These are phyloP conservation scores for Prosopis cineraria DNA, from an alignment of 306 rosid genomes.

Conservation along the genomic window DNA sequence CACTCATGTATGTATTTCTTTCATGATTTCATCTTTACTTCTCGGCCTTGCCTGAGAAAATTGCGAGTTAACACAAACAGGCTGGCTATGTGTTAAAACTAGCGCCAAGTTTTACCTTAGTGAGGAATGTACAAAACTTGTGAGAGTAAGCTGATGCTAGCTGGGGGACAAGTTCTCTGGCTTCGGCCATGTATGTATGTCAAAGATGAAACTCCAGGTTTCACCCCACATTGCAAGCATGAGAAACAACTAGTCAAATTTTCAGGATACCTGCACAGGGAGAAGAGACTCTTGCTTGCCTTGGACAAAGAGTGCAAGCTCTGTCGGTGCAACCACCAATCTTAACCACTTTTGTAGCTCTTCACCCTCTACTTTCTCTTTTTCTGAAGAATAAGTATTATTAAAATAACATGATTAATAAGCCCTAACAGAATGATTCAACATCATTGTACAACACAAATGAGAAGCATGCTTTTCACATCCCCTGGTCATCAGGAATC, in stretches of 20 bases:
- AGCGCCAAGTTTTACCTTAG: constrained; percentile 51
- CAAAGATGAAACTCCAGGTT: constrained; percentile 38
- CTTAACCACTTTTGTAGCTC: constrained; percentile 88
- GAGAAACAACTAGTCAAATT: constrained; percentile 21
- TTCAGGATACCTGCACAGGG: constrained; percentile 52
- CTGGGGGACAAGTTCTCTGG: constrained; percentile 44
- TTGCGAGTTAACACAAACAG: constrained; percentile 40
- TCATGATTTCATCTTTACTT: constrained; percentile 33
- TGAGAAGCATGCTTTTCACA: constrained; percentile 10
- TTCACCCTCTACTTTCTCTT: constrained; percentile 91
- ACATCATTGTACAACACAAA: constrained; percentile 5
- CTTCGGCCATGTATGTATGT: constrained; percentile 21
- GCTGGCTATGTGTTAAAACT: constrained; percentile 37
- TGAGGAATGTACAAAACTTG: constrained; percentile 49
- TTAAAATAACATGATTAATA: constrained; percentile 34
- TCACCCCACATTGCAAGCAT: constrained; percentile 36
- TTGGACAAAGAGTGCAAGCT: constrained; percentile 60
- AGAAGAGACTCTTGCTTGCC: constrained; percentile 67
- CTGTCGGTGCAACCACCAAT: constrained; percentile 84
- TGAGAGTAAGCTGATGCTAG: constrained; percentile 41
- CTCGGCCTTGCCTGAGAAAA: constrained; percentile 32
- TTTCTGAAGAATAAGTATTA: constrained; percentile 60
- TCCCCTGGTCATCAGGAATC: constrained; percentile 8
- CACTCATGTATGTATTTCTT: constrained; percentile 32
- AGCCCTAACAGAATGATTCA: constrained; percentile 12